phyloP scores from a whole-genome alignment of 371 early-diverging fungal species.

The Apophysomyces sp. region DNA sequence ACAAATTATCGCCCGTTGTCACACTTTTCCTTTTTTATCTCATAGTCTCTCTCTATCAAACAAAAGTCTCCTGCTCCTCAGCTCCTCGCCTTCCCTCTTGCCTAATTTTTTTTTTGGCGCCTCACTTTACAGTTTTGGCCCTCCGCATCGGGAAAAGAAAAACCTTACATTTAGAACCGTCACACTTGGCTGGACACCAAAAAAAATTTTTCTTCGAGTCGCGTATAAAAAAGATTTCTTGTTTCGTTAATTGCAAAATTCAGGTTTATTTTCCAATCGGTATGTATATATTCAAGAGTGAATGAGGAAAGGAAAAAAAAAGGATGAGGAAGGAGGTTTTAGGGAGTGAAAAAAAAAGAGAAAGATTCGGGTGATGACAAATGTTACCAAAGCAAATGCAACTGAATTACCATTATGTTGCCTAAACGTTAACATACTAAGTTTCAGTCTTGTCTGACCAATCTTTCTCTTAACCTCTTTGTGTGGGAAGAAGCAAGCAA shows the following conservation, averaged over 20 bases:
- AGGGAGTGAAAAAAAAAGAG: not conserved
- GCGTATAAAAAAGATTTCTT: not conserved
- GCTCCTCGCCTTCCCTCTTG: too few species aligned
- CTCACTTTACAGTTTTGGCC: too few species aligned
- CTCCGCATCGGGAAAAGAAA: not conserved
- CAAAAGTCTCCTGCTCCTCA: too few species aligned
- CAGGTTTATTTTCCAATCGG: not conserved
- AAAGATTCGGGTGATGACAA: constrained; percentile 14
- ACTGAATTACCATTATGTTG: constrained; percentile 36
- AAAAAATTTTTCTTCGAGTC: not conserved
- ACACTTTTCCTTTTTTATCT: too few species aligned
- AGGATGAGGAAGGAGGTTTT: not conserved
- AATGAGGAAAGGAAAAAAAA: not conserved
- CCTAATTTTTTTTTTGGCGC: too few species aligned
- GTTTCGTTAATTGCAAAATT: not conserved
- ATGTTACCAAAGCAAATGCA: constrained; percentile 11
- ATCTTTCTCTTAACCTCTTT: not conserved
- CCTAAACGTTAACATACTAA: constrained; percentile 15
- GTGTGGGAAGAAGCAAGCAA: not conserved
- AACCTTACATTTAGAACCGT: not conserved
- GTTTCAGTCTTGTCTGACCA: constrained; percentile 36
- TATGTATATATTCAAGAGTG: not conserved
- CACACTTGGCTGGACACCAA: not conserved
- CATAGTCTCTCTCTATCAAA: too few species aligned
- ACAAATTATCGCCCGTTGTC: too few species aligned